Percentiles rank a stretch among this genome's conserved stretches.
Conservation (phyloP, 75 land plant species). For the Larix kaempferi region DNA sequence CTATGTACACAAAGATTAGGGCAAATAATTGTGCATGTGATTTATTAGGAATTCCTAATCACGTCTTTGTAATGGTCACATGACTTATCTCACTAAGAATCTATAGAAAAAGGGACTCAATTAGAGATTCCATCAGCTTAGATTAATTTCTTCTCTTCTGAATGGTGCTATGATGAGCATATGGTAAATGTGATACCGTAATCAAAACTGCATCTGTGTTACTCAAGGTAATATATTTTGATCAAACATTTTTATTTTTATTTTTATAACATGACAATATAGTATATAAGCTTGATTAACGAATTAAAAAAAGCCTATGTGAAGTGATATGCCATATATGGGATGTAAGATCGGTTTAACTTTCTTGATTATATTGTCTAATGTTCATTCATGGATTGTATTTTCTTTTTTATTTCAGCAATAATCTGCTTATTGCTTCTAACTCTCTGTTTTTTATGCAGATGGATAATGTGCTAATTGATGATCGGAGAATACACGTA, state of each 20-base stretch:
- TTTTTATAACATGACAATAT: neutral
- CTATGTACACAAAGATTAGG: too few relatives aligned
- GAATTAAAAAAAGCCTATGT: neutral
- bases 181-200: neutral
- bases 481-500: constrained; percentile 96
- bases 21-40: too few relatives aligned
- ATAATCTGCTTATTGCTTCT: neutral
- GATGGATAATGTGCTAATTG: constrained; percentile 99
- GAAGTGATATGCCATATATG: neutral
- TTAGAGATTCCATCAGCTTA: neutral
- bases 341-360: neutral
- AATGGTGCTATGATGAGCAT: neutral
- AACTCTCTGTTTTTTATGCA: constrained; percentile 19
- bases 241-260: neutral
- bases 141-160: neutral
- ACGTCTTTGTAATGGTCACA: too few relatives aligned
- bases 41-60: too few relatives aligned
- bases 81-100: too few relatives aligned
- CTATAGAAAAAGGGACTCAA: too few relatives aligned
- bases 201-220: neutral
- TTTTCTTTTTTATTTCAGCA: neutral
- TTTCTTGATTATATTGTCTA: neutral
- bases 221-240: neutral
- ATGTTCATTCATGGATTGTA: neutral
- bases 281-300: neutral